Evolutionary conservation across 1,284 basidiomycete species (phyloP), one percentile per base, ranked within the genome.

Genomic region (Butyriboletus appendiculatus): DNA sequence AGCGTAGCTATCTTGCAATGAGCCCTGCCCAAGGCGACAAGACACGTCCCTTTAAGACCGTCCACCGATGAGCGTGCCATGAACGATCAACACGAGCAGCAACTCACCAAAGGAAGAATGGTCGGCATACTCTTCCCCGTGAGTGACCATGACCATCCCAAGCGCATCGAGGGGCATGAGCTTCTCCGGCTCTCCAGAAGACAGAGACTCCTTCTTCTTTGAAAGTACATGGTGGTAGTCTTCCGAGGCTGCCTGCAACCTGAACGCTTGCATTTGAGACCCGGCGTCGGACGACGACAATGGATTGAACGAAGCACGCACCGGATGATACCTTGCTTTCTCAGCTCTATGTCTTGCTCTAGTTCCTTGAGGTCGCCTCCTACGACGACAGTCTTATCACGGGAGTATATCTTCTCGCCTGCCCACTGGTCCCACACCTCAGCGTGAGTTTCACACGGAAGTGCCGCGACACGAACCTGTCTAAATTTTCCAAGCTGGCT

Each of bases 131-230:
- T 92, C 85, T 62, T 92, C 88, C 12, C 93, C 92, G 64, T 93
- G 89, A 30, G 81, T 78, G 54, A 92, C 87, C 92, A 95, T 93
- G 40, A 91, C 88, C 48, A 91, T 78, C 2, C 93, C 93, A 7
- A 95, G 75, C 24, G 85, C 82, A 62, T 94, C 92, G 28, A 91
- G 75, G 0, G 88, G 82, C 22, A 90, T 72, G 32, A 88, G 73
- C 66, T 90, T 89, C 58, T 84, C 85, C 2, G 75, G 67, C 53
- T 83, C 81, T 33, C 81, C 81, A 2, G 85, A 72, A 2, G 76
- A 80, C 16, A 78, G 76, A n/a, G 76, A 81, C 4, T 79, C 73
- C 62, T 83, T 86, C 74, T 85, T 90, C 77, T 88, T 90, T 16
- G 81, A 76, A 11, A 92, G 70, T 11, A 74, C 74, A 60, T 79